A percentile compares a stretch with the other conserved stretches of the same genome.
Evolutionary conservation across 768 basidiomycete species (phyloP).

Genomic region (Tricholoma matsutake): DNA sequence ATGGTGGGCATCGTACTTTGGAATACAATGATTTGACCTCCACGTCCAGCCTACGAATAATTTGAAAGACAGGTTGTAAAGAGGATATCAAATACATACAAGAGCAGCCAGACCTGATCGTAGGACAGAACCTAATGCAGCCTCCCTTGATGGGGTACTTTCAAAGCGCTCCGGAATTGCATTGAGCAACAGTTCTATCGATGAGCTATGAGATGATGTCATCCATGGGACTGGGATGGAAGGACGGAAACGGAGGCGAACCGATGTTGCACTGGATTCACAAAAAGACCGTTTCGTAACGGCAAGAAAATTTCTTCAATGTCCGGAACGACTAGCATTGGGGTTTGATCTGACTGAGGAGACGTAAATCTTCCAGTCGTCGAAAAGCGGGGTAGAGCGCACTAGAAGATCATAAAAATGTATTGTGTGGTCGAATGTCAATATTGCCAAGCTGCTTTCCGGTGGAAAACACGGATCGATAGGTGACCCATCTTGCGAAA

Average conservation of each 20-base stretch:
- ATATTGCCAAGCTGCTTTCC: constrained; percentile 62
- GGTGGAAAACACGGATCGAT: constrained; percentile 51
- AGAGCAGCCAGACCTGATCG: constrained; percentile 69
- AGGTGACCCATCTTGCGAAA: constrained; percentile 35
- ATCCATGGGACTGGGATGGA: not conserved
- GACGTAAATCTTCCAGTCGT: constrained; percentile 22
- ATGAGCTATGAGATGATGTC: constrained; percentile 37
- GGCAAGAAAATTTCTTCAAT: constrained; percentile 93
- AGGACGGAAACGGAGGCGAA: constrained; percentile 30
- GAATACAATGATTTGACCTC: constrained; percentile 78
- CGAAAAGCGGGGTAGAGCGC: constrained; percentile 30
- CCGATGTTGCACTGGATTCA: constrained; percentile 69
- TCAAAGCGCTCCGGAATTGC: constrained; percentile 62
- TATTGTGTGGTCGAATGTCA: constrained; percentile 77
- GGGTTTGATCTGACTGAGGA: constrained; percentile 47
- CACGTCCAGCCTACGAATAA: constrained; percentile 50
- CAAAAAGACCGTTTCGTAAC: constrained; percentile 67
- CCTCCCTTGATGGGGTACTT: constrained; percentile 43
- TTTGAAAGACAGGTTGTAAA: constrained; percentile 1
- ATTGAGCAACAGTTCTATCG: constrained; percentile 65
- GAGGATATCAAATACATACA: constrained; percentile 37
- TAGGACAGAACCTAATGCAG: constrained; percentile 78
- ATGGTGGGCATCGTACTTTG: constrained; percentile 64
- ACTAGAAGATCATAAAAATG: constrained; percentile 92
- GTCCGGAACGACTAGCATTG: constrained; percentile 82